Percentiles rank a stretch among this genome's conserved stretches.
Conservation (phyloP, 2,329 filamentous ascomycete genomes). For the Elsinoe australis region DNA sequence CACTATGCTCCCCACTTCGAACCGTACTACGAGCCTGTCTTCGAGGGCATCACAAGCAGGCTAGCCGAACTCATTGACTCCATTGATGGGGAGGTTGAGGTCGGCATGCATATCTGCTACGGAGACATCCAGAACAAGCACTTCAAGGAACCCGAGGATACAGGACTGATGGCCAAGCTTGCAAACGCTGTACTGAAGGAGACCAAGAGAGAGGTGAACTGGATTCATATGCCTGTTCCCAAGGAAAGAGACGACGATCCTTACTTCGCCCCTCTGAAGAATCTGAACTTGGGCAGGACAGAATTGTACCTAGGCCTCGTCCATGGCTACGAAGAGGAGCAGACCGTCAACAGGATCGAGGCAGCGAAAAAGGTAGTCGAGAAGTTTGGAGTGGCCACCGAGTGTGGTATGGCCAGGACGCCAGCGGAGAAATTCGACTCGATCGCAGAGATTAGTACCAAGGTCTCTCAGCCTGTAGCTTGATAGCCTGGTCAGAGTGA, state of each 20-base stretch:
- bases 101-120: constrained; percentile 44
- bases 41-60: constrained; percentile 32
- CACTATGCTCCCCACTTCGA: constrained; percentile 21
- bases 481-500: too few relatives aligned
- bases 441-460: constrained; percentile 22
- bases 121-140: constrained; percentile 40
- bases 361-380: constrained; percentile 29
- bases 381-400: constrained; percentile 36
- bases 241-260: constrained; percentile 31
- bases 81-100: constrained; percentile 33
- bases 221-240: constrained; percentile 41
- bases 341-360: constrained; percentile 34
- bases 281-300: constrained; percentile 29
- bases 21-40: constrained; percentile 32
- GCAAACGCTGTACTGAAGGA: constrained; percentile 29
- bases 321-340: constrained; percentile 34
- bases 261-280: constrained; percentile 36
- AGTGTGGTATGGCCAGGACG: constrained; percentile 37
- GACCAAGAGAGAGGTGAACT: constrained; percentile 31
- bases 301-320: constrained; percentile 38
- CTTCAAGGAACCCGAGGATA: constrained; percentile 38
- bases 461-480: constrained; percentile 15
- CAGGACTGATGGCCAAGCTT: constrained; percentile 32
- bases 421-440: constrained; percentile 27
- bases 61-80: constrained; percentile 28